phyloP scores from a whole-genome alignment of 2,329 filamentous ascomycete genomes.

The Fusarium nelsonii region DNA sequence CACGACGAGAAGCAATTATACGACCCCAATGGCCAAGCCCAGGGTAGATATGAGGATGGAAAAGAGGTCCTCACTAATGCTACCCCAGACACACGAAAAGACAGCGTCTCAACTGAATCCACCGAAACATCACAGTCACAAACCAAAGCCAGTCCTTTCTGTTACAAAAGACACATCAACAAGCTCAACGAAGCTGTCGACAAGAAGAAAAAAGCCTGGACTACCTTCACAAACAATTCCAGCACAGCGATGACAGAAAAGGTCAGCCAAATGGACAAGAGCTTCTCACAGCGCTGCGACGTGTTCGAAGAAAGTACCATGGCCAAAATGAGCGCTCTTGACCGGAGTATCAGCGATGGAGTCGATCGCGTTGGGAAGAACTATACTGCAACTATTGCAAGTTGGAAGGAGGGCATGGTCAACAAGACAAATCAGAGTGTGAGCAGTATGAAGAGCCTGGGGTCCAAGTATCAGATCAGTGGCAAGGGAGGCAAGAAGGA shows the following conservation, averaged over 20 bases:
- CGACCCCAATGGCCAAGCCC: not conserved
- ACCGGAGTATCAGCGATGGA: constrained; percentile 12
- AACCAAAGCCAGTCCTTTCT: not conserved
- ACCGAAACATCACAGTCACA: not conserved
- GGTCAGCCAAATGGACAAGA: constrained; percentile 13
- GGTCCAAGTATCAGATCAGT: not conserved
- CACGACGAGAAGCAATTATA: constrained; percentile 27
- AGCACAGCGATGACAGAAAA: constrained; percentile 21
- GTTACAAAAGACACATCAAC: constrained; percentile 15
- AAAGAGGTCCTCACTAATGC: not conserved
- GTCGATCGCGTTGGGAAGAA: constrained; percentile 17
- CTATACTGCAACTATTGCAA: constrained; percentile 3
- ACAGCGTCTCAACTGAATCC: constrained; percentile 3
- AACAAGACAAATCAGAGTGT: constrained; percentile 21
- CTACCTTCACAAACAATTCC: constrained; percentile 15
- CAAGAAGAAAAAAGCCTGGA: constrained; percentile 36
- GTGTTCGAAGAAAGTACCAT: constrained; percentile 20
- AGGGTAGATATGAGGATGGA: not conserved
- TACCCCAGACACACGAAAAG: not conserved
- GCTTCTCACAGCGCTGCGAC: constrained; percentile 6
- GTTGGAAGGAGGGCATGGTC: constrained; percentile 5
- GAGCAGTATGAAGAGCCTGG: constrained; percentile 12
- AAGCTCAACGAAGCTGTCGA: constrained; percentile 32
- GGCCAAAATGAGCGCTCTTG: constrained; percentile 10
- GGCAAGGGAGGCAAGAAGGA: not conserved